Evolutionary conservation across 257 asterid genomes (phyloP).

Genomic region (Solanum clarkiae): DNA sequence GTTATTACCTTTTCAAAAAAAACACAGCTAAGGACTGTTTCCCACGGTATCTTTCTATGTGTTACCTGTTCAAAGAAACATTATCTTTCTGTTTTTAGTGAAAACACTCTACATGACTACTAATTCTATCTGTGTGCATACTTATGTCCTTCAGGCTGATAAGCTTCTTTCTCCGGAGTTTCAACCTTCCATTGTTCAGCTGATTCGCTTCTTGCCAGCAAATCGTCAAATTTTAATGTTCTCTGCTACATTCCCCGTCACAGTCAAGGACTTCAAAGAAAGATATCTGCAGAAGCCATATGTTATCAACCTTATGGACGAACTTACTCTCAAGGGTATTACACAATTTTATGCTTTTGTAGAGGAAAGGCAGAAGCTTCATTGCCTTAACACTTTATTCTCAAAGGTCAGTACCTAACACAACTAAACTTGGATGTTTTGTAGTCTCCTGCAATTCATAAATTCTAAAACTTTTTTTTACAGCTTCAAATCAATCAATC

Average conservation of each 20-base stretch:
- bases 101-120: neutral
- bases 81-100: neutral
- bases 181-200: constrained; percentile 78
- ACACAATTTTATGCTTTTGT: constrained; percentile 86
- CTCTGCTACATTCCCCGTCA: constrained; percentile 91
- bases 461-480: neutral
- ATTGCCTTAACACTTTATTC: constrained; percentile 81
- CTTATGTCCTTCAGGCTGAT: constrained; percentile 62
- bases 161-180: constrained; percentile 93
- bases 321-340: constrained; percentile 93
- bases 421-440: neutral
- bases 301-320: constrained; percentile 86
- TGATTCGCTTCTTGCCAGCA: constrained; percentile 59
- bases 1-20: neutral
- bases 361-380: constrained; percentile 92
- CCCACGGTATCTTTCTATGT: neutral
- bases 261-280: constrained; percentile 78
- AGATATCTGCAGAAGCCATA: constrained; percentile 64
- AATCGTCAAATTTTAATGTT: constrained; percentile 84
- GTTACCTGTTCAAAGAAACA: neutral
- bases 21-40: neutral
- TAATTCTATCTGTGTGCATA: neutral
- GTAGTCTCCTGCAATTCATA: neutral
- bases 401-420: constrained; percentile 38
- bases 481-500: constrained; percentile 98